phyloP scores from a whole-genome alignment of 345 rosid species.

The Chamaenerion angustifolium region DNA sequence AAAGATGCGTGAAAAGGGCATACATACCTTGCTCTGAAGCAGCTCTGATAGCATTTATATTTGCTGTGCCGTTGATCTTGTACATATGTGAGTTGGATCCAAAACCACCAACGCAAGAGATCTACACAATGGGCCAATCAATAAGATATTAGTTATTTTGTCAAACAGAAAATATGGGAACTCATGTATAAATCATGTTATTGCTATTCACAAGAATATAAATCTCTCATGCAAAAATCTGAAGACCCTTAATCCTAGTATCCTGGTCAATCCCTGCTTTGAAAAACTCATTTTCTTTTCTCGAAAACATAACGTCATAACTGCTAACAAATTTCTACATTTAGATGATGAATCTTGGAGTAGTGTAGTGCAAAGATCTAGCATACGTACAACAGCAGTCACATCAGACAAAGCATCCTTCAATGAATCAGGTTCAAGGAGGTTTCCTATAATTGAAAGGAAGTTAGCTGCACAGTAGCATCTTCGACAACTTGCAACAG shows the following conservation, averaged over 20 bases:
- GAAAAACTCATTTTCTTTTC: too few relatives aligned
- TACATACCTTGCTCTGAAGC: slow-evolving; percentile 71
- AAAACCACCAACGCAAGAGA: slow-evolving; percentile 93
- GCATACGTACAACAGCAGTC: slow-evolving; percentile 61
- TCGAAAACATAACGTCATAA: too few relatives aligned
- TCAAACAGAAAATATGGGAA: background rate
- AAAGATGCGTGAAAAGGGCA: background rate
- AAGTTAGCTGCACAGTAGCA: slow-evolving; percentile 6
- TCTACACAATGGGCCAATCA: slow-evolving; percentile 24
- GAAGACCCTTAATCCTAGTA: too few relatives aligned
- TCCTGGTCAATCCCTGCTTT: too few relatives aligned
- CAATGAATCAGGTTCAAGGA: slow-evolving; percentile 70
- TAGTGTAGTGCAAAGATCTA: slow-evolving; percentile 1
- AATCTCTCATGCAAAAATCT: too few relatives aligned
- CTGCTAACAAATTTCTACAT: background rate
- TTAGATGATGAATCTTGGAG: background rate
- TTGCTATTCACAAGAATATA: too few relatives aligned
- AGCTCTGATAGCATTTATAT: slow-evolving; percentile 82
- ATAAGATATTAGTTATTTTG: slow-evolving; percentile 5
- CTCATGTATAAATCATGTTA: too few relatives aligned
- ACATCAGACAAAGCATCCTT: slow-evolving; percentile 76
- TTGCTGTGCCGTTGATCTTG: slow-evolving; percentile 91
- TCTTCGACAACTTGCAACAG: background rate
- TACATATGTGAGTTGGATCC: slow-evolving; percentile 92
- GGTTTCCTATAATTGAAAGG: slow-evolving; percentile 40